Evolutionary conservation across 169 alveolate species (phyloP).

Genomic region (Miamiensis avidus): DNA sequence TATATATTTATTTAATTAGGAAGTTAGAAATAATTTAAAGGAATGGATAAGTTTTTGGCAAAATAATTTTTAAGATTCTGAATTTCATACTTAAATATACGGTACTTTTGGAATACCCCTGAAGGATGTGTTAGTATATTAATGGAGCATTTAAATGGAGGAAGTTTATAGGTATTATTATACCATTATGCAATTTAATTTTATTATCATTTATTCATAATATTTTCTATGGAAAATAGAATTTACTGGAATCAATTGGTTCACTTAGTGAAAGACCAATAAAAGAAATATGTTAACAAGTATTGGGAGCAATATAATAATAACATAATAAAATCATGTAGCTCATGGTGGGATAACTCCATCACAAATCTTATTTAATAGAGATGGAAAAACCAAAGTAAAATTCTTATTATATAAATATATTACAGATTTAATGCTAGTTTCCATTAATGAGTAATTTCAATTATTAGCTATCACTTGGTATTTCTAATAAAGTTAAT

Average conservation of each 20-base stretch:
- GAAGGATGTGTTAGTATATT: slow-evolving; percentile 60
- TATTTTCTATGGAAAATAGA: neutral
- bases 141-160: slow-evolving; percentile 50
- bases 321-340: slow-evolving; percentile 23
- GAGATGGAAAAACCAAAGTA: slow-evolving; percentile 53
- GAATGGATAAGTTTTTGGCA: slow-evolving; percentile 53
- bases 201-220: neutral
- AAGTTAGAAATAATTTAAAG: slow-evolving; percentile 37
- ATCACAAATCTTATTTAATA: slow-evolving; percentile 40
- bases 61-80: slow-evolving; percentile 31
- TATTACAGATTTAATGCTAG: neutral
- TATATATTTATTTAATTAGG: neutral
- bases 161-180: slow-evolving; percentile 37
- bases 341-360: slow-evolving; percentile 50
- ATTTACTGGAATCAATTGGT: slow-evolving; percentile 48
- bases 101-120: slow-evolving; percentile 56
- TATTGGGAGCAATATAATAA: slow-evolving; percentile 27
- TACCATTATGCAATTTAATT: neutral
- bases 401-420: neutral
- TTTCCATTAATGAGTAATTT: neutral
- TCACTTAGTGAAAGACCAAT: slow-evolving; percentile 47
- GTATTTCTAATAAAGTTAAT: slow-evolving; percentile 23
- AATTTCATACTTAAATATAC: slow-evolving; percentile 28
- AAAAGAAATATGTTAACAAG: slow-evolving; percentile 21
- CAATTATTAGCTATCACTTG: slow-evolving; percentile 22